These are phyloP conservation scores for Fusarium goolgardi DNA, from an alignment of 2,329 filamentous ascomycete genomes.

Conservation along the genomic window DNA sequence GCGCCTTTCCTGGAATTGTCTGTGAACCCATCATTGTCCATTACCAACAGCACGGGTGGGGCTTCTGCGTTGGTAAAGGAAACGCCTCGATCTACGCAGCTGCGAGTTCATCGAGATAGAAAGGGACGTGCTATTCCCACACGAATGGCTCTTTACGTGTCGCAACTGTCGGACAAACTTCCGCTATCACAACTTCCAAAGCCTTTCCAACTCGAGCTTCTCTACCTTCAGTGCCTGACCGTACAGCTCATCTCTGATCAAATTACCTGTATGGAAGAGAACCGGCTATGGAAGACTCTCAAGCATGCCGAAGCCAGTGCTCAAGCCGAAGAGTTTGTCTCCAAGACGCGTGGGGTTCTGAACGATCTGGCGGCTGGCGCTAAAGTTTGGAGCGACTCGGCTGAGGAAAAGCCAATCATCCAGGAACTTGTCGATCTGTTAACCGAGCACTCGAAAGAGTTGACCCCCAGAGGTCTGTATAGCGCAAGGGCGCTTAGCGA, in stretches of 20 bases:
- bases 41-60: constrained; percentile 79
- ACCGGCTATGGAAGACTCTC: constrained; percentile 61
- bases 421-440: constrained; percentile 59
- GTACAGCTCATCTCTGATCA: constrained; percentile 66
- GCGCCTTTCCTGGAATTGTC: constrained; percentile 60
- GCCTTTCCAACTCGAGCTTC: constrained; percentile 60
- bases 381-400: constrained; percentile 54
- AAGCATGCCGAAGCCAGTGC: constrained; percentile 50
- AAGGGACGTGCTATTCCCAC: constrained; percentile 78
- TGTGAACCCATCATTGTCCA: constrained; percentile 73
- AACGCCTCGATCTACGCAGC: constrained; percentile 37
- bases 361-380: constrained; percentile 50
- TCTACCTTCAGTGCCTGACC: constrained; percentile 64
- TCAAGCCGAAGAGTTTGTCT: constrained; percentile 59
- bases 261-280: constrained; percentile 57
- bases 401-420: constrained; percentile 53
- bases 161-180: constrained; percentile 64
- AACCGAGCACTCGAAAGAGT: constrained; percentile 56
- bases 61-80: constrained; percentile 71
- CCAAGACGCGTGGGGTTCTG: constrained; percentile 55
- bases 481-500: constrained; percentile 64
- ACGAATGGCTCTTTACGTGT: constrained; percentile 78
- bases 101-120: constrained; percentile 67
- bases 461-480: constrained; percentile 62
- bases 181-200: constrained; percentile 55